Evolutionary conservation across 2,329 filamentous ascomycete genomes (phyloP), one percentile per base, ranked within the genome.

Genomic region (Beauveria scarabaeidicola): DNA sequence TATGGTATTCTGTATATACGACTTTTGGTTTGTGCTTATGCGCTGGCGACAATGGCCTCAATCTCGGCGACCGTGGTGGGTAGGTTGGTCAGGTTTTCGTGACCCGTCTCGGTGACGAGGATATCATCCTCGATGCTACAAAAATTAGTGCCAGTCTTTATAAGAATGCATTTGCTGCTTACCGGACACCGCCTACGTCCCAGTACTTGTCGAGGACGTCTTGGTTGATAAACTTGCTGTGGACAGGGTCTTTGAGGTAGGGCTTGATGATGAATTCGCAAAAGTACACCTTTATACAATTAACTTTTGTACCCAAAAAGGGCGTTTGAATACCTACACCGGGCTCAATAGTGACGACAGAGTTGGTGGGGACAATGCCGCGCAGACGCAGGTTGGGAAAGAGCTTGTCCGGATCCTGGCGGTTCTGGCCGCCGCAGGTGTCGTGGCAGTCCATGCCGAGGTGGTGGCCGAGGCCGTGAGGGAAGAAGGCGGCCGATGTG

Each of bases 401-500:
- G 81, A 97, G 84, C 40, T 83, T 78, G 70, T 99, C 92, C 61
- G 81, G 77, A 69, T 99, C 94, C 9, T 78, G 78, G 67, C 89
- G 90, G 72, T 92, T 88, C 40, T 89, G 79, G 70, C 91, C 86
- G 23, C 89, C 90, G 62, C 88, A 89, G 0, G 86, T 89, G 69
- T 97, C 92, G 71, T 97, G 92, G 2, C 91, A 95, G 70, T 97
- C 92, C 81, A 97, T 87, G 63, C 92, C 92, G 10, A 97, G 78
- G 70, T 96, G 93, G 73, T 97, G 92, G 0, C 92, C 92, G 1
- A 97, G 77, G 0, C 92, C 92, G 70, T 97, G 92, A 1, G 92
- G 92, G 69, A 96, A 90, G 77, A 97, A 97, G 1, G 91, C 92
- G 25, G 88, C 85, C 67, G 89, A 93, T n/a, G 91, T 90, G 59